Evolutionary conservation across 371 early-diverging fungal species (phyloP), one percentile per base, ranked within the genome.

Genomic region (Mortierella sp.): DNA sequence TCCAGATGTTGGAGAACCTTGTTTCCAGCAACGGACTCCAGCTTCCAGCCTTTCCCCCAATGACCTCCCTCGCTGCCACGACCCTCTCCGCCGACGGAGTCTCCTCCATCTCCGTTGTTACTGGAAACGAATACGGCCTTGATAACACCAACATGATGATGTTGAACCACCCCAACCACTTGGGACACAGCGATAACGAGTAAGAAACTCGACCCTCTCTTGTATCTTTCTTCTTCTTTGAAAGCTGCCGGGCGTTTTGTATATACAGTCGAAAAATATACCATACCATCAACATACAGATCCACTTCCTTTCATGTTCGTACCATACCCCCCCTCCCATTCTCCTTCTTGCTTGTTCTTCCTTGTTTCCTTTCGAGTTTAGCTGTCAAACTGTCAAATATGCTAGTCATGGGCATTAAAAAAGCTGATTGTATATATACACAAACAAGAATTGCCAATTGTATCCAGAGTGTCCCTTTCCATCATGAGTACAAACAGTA

Each of bases 131-230:
- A 27, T 54, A 41, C 43, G 28, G 5, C 10, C 40, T 14, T 37
- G 24, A 8, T 22, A 37, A 31, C 46, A 39, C 9, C 8, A 31
- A 40, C 25, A 45, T 22, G 51, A 50, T 34, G 6, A 41, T 46
- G 39, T 50, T 58, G 65, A 47, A 34, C 34, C 3, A 5, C 47
- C 21, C 12, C 47, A n/a, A n/a, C n/a, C 34, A 34, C 34, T 34
- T 37, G 13, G 47, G 60, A 25, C 63, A 56, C 56, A 63, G 53
- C 59, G 56, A 70, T 28, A 64, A 70, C 13, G 71, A 62, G 8
- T 60, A 69, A 31, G 70, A 63, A 34, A 4, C 34, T 24, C 53
- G 47, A 19, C 34, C 10, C 34, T 34, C 34, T 10, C 34, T 10
- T 34, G 34, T 34, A n/a, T n/a, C 4, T 24, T 21, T 22, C 12